phyloP scores from a whole-genome alignment of 2,329 filamentous ascomycete genomes.

The Apiospora malaysiana region DNA sequence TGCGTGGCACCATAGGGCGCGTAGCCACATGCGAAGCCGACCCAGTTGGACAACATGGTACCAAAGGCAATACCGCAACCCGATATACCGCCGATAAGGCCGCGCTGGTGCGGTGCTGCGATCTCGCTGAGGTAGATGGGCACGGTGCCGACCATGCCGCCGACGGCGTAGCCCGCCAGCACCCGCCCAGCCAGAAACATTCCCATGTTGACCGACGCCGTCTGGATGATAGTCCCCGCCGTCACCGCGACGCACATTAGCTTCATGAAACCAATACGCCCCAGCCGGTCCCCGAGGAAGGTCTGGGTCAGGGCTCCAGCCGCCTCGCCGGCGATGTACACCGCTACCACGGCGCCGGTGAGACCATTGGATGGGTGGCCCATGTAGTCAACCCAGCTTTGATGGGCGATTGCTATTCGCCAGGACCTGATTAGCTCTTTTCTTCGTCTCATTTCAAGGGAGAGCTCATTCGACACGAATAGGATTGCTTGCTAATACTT shows the following conservation, averaged over 20 bases:
- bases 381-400: conserved; percentile 67
- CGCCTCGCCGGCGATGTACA: conserved; percentile 66
- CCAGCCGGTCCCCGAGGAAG: conserved; percentile 57
- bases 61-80: conserved; percentile 62
- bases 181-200: conserved; percentile 58
- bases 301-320: conserved; percentile 60
- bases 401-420: conserved; percentile 58
- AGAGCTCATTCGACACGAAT: background rate
- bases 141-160: conserved; percentile 56
- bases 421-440: conserved; percentile 28
- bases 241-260: conserved; percentile 60
- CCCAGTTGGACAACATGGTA: conserved; percentile 63
- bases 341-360: conserved; percentile 60
- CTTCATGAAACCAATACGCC: conserved; percentile 60
- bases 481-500: background rate
- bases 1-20: conserved; percentile 58
- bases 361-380: conserved; percentile 57
- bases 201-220: conserved; percentile 58
- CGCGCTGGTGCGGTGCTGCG: conserved; percentile 52
- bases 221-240: conserved; percentile 59
- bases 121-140: conserved; percentile 63
- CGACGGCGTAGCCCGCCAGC: conserved; percentile 50
- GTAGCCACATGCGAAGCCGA: conserved; percentile 60
- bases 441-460: background rate
- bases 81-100: conserved; percentile 59